Evolutionary conservation across 2,329 filamentous ascomycete species (phyloP), one percentile per base, ranked within the genome.

Genomic region (Monosporascus sp.): DNA sequence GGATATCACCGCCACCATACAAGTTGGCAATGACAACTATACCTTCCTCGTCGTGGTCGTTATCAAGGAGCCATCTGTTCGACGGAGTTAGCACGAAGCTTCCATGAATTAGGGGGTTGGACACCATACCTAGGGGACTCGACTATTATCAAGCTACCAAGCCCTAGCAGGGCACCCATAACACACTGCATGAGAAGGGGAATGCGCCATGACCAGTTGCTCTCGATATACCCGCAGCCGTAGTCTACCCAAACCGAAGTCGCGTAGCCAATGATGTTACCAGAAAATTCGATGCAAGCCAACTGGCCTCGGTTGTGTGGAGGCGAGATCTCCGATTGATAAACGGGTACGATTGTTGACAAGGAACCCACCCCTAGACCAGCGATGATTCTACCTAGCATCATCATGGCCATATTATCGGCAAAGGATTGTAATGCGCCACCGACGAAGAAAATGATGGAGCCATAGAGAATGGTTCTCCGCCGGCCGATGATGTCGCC

Each of bases 181-280:
- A 95, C 70, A 65, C 94, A 97, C 72, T 99, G 94, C 85, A 96
- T 89, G 46, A 91, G 73, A 49, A 99, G 74, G 1, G 94, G 94
- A 45, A 97, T 63, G 48, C 94, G 88, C 94, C 94, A 99, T 2
- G 94, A 90, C 74, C 87, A 80, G 69, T 97, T 78, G 63, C 78
- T 89, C 57, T 90, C 72, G 66, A 99, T 97, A 68, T 80, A 97
- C 53, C 89, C 94, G 72, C 92, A 97, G 64, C 94, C 93, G 72
- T 97, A 99, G 71, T 99, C 94, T 27, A 97, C 93, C 94, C 94
- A 99, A 22, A 97, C 93, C 62, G 93, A 97, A 50, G 90, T 91
- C 51, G 93, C 88, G 69, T 99, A 99, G 34, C 94, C 94, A 56
- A 90, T 86, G 58, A 99, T 96, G 72, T 99, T 99, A 51, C 94